phyloP scores from a whole-genome alignment of 257 asterid species.

The Solanum acaule region DNA sequence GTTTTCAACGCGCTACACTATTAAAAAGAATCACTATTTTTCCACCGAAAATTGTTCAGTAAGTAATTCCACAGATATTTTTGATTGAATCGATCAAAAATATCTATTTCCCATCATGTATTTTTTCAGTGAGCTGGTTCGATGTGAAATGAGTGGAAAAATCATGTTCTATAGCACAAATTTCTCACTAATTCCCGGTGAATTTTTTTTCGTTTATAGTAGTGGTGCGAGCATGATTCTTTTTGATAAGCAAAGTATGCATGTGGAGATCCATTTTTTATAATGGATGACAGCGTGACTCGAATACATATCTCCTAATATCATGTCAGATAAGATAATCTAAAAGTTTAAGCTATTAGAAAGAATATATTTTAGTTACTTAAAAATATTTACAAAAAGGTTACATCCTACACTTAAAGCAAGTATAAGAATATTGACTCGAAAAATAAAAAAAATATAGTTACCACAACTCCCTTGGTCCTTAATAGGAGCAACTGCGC shows the following conservation, averaged over 20 bases:
- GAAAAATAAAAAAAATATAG: neutral
- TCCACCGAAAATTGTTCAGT: neutral
- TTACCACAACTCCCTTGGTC: slow-evolving; percentile 68
- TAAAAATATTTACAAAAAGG: neutral
- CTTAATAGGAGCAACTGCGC: slow-evolving; percentile 52
- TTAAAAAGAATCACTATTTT: neutral
- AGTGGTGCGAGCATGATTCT: neutral
- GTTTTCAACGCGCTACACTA: neutral
- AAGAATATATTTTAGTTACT: neutral
- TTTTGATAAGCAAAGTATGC: neutral
- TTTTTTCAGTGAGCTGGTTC: neutral
- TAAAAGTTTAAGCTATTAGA: neutral
- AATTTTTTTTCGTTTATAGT: neutral
- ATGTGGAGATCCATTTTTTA: neutral
- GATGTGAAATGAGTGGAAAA: neutral
- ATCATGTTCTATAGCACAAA: neutral
- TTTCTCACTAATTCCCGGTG: neutral
- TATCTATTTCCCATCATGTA: too few species aligned
- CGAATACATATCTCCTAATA: neutral
- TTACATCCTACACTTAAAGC: neutral
- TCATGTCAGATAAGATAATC: neutral
- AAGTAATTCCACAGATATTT: neutral
- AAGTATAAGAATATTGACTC: neutral
- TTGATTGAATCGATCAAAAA: neutral
- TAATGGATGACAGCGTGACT: neutral